Conservation (phyloP, 2,329 filamentous ascomycete species). For the Xylariaceae sp. region DNA sequence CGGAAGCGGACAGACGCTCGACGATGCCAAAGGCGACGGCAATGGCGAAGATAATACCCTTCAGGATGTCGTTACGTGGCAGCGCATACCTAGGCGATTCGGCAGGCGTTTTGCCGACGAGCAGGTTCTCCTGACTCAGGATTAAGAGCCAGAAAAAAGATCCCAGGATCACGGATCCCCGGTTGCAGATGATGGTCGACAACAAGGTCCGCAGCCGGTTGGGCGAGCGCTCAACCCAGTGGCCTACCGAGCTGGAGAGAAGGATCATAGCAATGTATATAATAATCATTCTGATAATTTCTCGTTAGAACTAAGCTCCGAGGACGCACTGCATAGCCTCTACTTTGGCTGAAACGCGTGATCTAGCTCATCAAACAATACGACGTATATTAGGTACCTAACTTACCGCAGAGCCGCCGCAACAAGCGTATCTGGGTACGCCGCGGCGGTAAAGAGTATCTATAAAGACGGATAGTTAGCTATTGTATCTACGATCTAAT, state of each 20-base stretch:
- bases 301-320: conserved; percentile 5
- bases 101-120: conserved; percentile 15
- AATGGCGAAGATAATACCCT: conserved; percentile 42
- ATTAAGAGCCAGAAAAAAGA: conserved; percentile 49
- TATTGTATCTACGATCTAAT: not conserved
- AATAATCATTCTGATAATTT: conserved; percentile 38
- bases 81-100: conserved; percentile 26
- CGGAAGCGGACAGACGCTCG: conserved; percentile 49
- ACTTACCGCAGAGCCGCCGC: conserved; percentile 47
- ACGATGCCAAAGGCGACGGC: conserved; percentile 48
- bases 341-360: not conserved
- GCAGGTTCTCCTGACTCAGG: conserved; percentile 36
- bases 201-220: conserved; percentile 48
- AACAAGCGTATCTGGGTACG: conserved; percentile 49
- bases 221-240: conserved; percentile 49
- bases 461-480: conserved; percentile 42
- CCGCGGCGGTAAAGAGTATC: conserved; percentile 59
- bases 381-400: not conserved
- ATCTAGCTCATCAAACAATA: not conserved
- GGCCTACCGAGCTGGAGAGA: conserved; percentile 49
- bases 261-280: conserved; percentile 47
- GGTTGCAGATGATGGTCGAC: conserved; percentile 49
- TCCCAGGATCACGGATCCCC: conserved; percentile 47
- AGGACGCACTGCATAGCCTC: not conserved
- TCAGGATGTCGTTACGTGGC: conserved; percentile 35